A percentile compares a stretch with the other conserved stretches of the same genome.
phyloP scores from a whole-genome alignment of 176 grass and related monocot genomes.

The Melocanna baccifera region DNA sequence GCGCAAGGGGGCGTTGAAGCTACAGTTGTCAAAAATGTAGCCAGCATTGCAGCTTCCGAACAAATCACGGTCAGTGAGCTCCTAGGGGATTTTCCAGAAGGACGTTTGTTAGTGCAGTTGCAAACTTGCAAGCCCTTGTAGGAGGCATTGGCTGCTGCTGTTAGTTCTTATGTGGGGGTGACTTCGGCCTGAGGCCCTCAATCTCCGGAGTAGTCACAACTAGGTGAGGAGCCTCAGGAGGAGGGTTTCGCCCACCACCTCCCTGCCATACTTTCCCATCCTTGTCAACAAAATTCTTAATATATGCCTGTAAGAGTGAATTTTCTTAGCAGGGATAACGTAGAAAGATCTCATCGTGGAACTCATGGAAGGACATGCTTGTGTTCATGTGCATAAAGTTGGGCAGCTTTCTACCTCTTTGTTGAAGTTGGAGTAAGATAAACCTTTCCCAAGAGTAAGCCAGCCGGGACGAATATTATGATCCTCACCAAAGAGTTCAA shows the following conservation, averaged over 20 bases:
- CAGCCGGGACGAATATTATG: slow-evolving; percentile 90
- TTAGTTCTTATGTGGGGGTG: slow-evolving; percentile 72
- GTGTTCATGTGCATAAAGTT: not conserved
- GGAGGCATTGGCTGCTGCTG: slow-evolving; percentile 25
- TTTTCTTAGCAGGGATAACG: not conserved
- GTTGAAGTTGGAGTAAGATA: slow-evolving; percentile 93
- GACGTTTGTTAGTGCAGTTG: slow-evolving; percentile 21
- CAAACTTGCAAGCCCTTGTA: not conserved
- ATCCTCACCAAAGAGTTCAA: slow-evolving; percentile 96
- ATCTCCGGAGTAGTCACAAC: slow-evolving; percentile 88
- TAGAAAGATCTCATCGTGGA: not conserved
- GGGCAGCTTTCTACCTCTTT: slow-evolving; percentile 60
- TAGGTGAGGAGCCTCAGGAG: slow-evolving; percentile 84
- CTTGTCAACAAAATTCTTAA: slow-evolving; percentile 59
- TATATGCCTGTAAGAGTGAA: slow-evolving; percentile 48
- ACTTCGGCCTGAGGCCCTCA: slow-evolving; percentile 77
- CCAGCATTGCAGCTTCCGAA: not conserved
- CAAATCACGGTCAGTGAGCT: not conserved
- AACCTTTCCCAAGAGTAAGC: slow-evolving; percentile 84
- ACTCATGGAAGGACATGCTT: not conserved
- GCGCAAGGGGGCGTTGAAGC: slow-evolving; percentile 28
- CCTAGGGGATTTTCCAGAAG: slow-evolving; percentile 22
- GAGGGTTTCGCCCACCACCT: slow-evolving; percentile 83
- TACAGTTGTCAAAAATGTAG: slow-evolving; percentile 27
- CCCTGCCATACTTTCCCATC: slow-evolving; percentile 95